These are phyloP conservation scores for Symbiotaphrina buchneri DNA, from an alignment of 495 filamentous ascomycete genomes.

Conservation along the genomic window DNA sequence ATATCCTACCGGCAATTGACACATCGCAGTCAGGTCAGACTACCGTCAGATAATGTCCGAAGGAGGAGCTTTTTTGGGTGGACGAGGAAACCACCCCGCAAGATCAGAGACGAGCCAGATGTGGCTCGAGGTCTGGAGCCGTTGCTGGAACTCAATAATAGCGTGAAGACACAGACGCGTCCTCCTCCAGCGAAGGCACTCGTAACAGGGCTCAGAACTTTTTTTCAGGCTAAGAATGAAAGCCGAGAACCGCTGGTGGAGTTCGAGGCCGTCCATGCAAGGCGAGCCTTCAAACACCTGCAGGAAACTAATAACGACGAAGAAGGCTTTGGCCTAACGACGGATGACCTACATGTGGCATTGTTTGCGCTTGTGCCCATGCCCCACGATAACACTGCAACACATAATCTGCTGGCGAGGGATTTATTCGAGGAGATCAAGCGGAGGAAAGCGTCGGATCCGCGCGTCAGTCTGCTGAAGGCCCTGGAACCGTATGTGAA, in stretches of 20 bases:
- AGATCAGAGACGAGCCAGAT: slow-evolving; percentile 24
- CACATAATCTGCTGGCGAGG: slow-evolving; percentile 30
- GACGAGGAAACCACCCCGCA: too few species aligned
- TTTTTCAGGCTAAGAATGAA: slow-evolving; percentile 32
- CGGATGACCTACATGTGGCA: slow-evolving; percentile 25
- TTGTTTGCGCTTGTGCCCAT: slow-evolving; percentile 14
- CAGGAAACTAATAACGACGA: slow-evolving; percentile 15
- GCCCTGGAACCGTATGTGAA: slow-evolving; percentile 27
- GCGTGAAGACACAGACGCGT: slow-evolving; percentile 22
- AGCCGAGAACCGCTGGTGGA: slow-evolving; percentile 29
- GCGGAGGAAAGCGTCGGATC: slow-evolving; percentile 5
- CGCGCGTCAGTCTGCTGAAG: slow-evolving; percentile 4
- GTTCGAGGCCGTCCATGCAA: slow-evolving; percentile 36
- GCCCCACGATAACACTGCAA: slow-evolving; percentile 15
- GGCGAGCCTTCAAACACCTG: slow-evolving; percentile 36
- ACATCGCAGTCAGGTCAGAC: too few species aligned
- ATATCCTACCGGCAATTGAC: too few species aligned
- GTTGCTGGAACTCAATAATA: slow-evolving; percentile 25
- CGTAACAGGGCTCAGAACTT: slow-evolving; percentile 34
- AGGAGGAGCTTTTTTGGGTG: slow-evolving; percentile 31
- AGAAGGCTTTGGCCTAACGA: slow-evolving; percentile 18
- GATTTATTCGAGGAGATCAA: slow-evolving; percentile 29
- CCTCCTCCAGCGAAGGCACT: slow-evolving; percentile 36
- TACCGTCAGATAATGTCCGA: slow-evolving; percentile 9
- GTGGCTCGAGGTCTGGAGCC: slow-evolving; percentile 34